Conservation (phyloP, 495 filamentous ascomycete species). For the Penicillium crystallinum region DNA sequence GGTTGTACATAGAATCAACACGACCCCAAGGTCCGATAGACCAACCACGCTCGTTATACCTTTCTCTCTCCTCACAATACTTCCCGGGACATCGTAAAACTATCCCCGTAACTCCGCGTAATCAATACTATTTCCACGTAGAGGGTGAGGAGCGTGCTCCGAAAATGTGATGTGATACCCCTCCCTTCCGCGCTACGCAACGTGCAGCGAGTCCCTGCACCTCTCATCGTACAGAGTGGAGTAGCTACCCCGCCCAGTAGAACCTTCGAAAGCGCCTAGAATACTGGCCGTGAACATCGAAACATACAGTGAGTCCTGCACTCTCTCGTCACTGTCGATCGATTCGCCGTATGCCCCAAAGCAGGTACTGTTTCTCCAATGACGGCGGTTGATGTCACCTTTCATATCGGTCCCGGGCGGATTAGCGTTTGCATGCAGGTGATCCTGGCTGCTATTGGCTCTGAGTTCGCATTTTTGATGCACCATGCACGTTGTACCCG, state of each 20-base stretch:
- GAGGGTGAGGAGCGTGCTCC: background rate
- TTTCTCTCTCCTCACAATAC: background rate
- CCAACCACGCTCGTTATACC: slow-evolving; percentile 6
- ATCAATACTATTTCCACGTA: slow-evolving; percentile 4
- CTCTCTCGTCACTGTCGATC: background rate
- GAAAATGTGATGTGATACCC: slow-evolving; percentile 4
- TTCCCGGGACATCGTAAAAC: background rate
- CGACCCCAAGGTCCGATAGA: slow-evolving; percentile 10
- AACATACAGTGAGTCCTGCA: too few species aligned
- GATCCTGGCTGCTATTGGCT: background rate
- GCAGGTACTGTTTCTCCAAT: slow-evolving; percentile 1
- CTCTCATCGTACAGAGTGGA: background rate
- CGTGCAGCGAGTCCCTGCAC: background rate
- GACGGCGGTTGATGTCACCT: slow-evolving; percentile 17
- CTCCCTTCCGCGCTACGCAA: background rate
- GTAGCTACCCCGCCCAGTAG: background rate
- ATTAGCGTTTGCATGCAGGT: background rate
- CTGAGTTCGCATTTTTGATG: background rate
- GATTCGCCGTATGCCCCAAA: background rate
- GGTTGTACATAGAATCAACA: slow-evolving; percentile 20
- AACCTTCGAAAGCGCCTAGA: background rate
- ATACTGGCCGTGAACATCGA: too few species aligned
- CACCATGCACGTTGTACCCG: slow-evolving; percentile 7
- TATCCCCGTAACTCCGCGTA: background rate
- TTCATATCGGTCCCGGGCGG: background rate